Evolutionary conservation across 352 stramenopile genomes (phyloP), one percentile per base, ranked within the genome.

Genomic region (Pythium guiyangense): DNA sequence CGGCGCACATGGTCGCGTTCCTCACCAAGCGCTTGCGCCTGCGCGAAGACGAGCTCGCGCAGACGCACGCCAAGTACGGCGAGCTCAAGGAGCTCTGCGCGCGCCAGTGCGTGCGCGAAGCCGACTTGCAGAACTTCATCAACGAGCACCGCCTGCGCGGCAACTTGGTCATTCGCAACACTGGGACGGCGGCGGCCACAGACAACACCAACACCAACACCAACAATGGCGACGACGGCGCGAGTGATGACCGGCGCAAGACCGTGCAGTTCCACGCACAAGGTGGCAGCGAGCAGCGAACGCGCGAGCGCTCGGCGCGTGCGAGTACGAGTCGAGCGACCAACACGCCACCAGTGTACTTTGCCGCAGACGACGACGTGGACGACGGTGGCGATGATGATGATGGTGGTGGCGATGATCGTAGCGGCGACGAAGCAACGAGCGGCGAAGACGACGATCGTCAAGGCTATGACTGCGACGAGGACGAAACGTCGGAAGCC

Each of bases 71-170:
- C 34, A 92, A 90, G 58, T 90, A 88, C 47, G 67, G 82, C 0
- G 82, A 92, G 49, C 59, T 92, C 10, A 90, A 90, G 53, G 82
- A 92, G 27, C 42, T 92, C 34, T 92, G 81, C 59, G 81, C 81
- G 6, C 71, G 77, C 6, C 79, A 92, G 59, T 92, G 79, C 18
- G 79, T 92, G 46, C 77, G 82, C 17, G 82, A 92, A 53, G 76
- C 77, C 3, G 82, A 86, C 56, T 39, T 92, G 29, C 82, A 90
- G 57, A 92, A 90, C 47, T 90, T 89, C 52, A 86, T 92, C 60
- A 89, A 90, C 42, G 82, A 89, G 42, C 79, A 92, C 50, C 82
- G 82, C 10, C 59, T 92, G 27, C 77, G 82, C 3, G 82, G 82
- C 6, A 88, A 89, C 35, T 66, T 90, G 10, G 59, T 86, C 18